Conservation (phyloP, 1,284 basidiomycete genomes). For the Malassezia dermatis region DNA sequence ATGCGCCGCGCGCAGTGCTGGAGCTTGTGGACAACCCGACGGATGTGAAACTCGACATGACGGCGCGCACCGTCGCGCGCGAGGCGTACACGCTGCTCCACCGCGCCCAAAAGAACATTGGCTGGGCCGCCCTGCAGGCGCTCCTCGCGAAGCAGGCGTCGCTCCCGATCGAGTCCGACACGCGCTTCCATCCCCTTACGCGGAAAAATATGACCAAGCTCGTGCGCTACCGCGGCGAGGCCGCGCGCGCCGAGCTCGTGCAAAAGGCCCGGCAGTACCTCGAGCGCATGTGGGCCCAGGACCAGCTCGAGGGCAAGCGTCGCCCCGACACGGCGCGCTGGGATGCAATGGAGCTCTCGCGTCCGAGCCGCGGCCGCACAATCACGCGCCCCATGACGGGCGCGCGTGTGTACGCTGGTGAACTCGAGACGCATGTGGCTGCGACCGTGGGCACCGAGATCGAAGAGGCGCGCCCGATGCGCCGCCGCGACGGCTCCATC, state of each 20-base stretch:
- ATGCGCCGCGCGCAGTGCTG: constrained; percentile 81
- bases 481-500: neutral
- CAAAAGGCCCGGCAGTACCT: constrained; percentile 28
- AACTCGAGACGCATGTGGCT: constrained; percentile 3
- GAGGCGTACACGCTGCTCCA: constrained; percentile 24
- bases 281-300: constrained; percentile 29
- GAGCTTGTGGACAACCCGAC: constrained; percentile 87
- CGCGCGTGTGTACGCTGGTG: constrained; percentile 22
- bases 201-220: constrained; percentile 35
- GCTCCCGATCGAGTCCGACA: constrained; percentile 30
- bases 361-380: constrained; percentile 21
- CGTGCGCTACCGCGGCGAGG: constrained; percentile 33
- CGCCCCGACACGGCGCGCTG: constrained; percentile 21
- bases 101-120: constrained; percentile 23
- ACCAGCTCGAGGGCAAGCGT: constrained; percentile 23
- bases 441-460: constrained; percentile 9
- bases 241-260: constrained; percentile 24
- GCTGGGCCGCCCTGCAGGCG: constrained; percentile 3
- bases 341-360: constrained; percentile 14
- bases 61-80: constrained; percentile 36
- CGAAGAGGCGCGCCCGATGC: constrained; percentile 3
- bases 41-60: constrained; percentile 59
- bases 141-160: constrained; percentile 11
- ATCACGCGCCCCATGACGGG: constrained; percentile 28
- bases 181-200: constrained; percentile 30